A percentile compares a stretch with the other conserved stretches of the same genome.
Evolutionary conservation across 1,284 basidiomycete species (phyloP).

Genomic region (Moniliophthora roreri): DNA sequence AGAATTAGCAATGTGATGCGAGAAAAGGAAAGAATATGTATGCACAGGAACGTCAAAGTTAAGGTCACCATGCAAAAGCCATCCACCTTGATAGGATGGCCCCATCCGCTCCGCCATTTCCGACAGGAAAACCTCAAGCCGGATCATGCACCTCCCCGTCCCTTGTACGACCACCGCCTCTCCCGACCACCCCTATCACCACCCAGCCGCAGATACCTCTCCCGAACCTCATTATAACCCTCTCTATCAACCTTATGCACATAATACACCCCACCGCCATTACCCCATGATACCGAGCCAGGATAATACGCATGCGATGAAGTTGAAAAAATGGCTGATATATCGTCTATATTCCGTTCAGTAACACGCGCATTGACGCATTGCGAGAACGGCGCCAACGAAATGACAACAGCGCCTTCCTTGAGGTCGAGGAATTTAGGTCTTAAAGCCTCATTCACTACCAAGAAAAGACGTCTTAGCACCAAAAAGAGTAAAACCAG

Average conservation of each 20-base stretch:
- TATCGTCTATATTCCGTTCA: constrained; percentile 76
- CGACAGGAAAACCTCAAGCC: too few species aligned
- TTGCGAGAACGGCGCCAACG: constrained; percentile 67
- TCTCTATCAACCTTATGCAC: constrained; percentile 72
- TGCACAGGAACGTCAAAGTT: too few species aligned
- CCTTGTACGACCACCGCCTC: too few species aligned
- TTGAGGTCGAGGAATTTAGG: constrained; percentile 78
- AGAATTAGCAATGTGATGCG: too few species aligned
- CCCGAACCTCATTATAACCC: constrained; percentile 59
- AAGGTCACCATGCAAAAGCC: too few species aligned
- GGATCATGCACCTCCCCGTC: too few species aligned
- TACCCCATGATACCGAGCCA: constrained; percentile 76
- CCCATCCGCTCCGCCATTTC: too few species aligned
- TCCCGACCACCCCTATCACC: background rate
- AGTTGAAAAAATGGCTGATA: constrained; percentile 74
- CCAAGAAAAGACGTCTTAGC: constrained; percentile 2
- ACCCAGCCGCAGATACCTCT: constrained; percentile 45
- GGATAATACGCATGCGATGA: constrained; percentile 63
- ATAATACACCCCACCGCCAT: constrained; percentile 66
- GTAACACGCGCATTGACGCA: constrained; percentile 64
- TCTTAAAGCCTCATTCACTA: constrained; percentile 73
- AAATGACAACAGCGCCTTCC: constrained; percentile 79
- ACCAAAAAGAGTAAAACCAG: background rate
- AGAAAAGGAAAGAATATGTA: too few species aligned
- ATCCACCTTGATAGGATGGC: too few species aligned